A percentile compares a stretch with the other conserved stretches of the same genome.
phyloP scores from a whole-genome alignment of 805 yeast species.

The Ogataea pini region DNA sequence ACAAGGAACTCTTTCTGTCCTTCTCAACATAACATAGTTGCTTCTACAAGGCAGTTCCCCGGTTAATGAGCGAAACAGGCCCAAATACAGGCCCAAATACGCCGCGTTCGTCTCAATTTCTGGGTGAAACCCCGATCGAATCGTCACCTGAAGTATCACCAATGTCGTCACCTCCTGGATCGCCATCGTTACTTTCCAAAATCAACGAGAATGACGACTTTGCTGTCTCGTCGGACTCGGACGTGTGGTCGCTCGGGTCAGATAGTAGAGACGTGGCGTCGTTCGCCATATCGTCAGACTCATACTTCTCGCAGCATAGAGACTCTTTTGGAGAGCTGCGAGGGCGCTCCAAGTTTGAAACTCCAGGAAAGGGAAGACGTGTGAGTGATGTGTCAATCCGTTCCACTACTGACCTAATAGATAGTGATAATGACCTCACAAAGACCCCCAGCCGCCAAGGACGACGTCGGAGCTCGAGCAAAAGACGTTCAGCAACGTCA shows the following conservation, averaged over 20 bases:
- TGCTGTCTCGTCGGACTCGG: constrained; percentile 35
- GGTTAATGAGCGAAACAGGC: constrained; percentile 7
- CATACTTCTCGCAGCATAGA: constrained; percentile 36
- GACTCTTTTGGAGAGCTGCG: constrained; percentile 28
- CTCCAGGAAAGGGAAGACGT: constrained; percentile 23
- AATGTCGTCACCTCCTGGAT: constrained; percentile 17
- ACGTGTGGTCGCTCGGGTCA: constrained; percentile 32
- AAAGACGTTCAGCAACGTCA: constrained; percentile 19
- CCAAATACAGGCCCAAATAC: constrained; percentile 1
- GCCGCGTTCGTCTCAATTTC: constrained; percentile 2
- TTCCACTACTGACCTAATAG: constrained; percentile 22
- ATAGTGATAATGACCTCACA: constrained; percentile 26
- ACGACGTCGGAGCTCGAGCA: constrained; percentile 17
- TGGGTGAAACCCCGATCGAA: constrained; percentile 9
- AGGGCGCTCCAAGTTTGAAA: constrained; percentile 23
- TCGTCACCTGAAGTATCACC: constrained; percentile 19
- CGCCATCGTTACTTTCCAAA: constrained; percentile 31
- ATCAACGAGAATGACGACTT: constrained; percentile 33
- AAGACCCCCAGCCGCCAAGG: constrained; percentile 23
- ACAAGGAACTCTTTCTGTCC: too few relatives aligned
- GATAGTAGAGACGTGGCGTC: constrained; percentile 17
- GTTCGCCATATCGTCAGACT: constrained; percentile 34
- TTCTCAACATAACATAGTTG: too few relatives aligned
- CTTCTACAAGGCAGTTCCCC: too few relatives aligned
- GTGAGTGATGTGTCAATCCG: constrained; percentile 31